phyloP scores from a whole-genome alignment of 768 basidiomycete species.

The Leccinellum albellum region DNA sequence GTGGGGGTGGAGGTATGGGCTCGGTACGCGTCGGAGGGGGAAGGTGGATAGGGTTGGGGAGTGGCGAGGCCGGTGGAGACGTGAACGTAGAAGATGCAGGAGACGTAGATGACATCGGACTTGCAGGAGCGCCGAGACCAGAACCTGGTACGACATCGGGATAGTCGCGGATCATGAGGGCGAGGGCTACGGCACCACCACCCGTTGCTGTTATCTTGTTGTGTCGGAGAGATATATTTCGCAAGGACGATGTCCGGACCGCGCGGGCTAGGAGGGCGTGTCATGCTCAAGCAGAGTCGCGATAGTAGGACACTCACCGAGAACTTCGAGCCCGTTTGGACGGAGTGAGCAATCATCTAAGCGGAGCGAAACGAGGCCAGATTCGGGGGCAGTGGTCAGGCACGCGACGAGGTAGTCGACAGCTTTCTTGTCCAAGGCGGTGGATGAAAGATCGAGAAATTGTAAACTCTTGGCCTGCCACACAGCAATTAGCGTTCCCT shows the following conservation, averaged over 20 bases:
- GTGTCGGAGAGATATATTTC: constrained; percentile 85
- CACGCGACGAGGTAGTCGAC: constrained; percentile 78
- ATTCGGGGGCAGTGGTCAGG: constrained; percentile 39
- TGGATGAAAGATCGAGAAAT: constrained; percentile 90
- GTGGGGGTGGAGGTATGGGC: constrained; percentile 45
- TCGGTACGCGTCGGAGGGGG: constrained; percentile 31
- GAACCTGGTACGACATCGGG: constrained; percentile 62
- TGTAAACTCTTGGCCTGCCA: constrained; percentile 67
- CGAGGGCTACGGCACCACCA: constrained; percentile 87
- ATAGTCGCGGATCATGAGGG: constrained; percentile 97
- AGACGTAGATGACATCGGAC: constrained; percentile 7
- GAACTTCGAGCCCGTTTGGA: constrained; percentile 67
- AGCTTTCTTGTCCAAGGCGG: constrained; percentile 75
- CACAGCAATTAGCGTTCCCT: background rate
- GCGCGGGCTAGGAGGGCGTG: constrained; percentile 54
- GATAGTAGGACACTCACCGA: constrained; percentile 54
- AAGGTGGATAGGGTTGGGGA: constrained; percentile 25
- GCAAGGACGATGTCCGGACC: constrained; percentile 73
- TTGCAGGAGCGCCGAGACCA: background rate
- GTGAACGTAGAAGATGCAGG: constrained; percentile 19
- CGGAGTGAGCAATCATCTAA: constrained; percentile 84
- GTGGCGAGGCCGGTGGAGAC: constrained; percentile 33
- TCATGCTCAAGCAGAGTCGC: background rate
- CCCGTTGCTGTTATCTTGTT: constrained; percentile 84
- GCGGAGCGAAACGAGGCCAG: constrained; percentile 69